A percentile compares a stretch with the other conserved stretches of the same genome.
These are phyloP conservation scores for Xylaria scruposa DNA, from an alignment of 495 filamentous ascomycete genomes.

Conservation along the genomic window DNA sequence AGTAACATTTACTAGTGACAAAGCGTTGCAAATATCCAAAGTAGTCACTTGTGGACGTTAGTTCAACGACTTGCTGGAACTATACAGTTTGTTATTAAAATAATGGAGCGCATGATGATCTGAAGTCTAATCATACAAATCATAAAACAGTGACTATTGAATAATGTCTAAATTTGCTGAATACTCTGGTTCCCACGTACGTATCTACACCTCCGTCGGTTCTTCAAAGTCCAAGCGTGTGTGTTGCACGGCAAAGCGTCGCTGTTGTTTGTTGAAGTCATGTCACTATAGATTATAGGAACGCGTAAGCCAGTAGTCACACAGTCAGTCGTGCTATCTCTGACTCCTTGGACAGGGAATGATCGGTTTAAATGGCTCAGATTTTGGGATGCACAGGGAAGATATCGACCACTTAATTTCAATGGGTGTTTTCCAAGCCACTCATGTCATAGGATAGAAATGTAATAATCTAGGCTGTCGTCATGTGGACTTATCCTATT, in stretches of 20 bases:
- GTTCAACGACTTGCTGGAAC: background rate
- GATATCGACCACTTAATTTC: background rate
- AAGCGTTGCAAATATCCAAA: background rate
- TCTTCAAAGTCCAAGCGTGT: background rate
- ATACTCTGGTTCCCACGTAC: background rate
- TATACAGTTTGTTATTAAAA: background rate
- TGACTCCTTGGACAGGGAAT: background rate
- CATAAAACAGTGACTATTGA: background rate
- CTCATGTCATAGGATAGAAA: background rate
- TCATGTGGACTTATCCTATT: background rate
- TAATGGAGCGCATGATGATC: background rate
- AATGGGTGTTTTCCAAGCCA: too few species aligned
- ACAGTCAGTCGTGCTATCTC: background rate
- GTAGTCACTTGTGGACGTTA: background rate
- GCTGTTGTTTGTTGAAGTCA: background rate
- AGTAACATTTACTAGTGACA: background rate
- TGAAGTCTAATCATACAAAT: background rate
- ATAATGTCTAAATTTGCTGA: background rate
- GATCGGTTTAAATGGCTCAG: background rate
- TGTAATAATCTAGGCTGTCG: background rate
- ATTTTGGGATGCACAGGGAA: background rate
- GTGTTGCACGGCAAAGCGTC: background rate
- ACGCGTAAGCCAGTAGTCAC: background rate
- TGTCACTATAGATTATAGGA: background rate
- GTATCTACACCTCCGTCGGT: background rate